A percentile compares a stretch with the other conserved stretches of the same genome.
phyloP scores from a whole-genome alignment of 2,329 filamentous ascomycete species.

The Akanthomyces uredinophilus region DNA sequence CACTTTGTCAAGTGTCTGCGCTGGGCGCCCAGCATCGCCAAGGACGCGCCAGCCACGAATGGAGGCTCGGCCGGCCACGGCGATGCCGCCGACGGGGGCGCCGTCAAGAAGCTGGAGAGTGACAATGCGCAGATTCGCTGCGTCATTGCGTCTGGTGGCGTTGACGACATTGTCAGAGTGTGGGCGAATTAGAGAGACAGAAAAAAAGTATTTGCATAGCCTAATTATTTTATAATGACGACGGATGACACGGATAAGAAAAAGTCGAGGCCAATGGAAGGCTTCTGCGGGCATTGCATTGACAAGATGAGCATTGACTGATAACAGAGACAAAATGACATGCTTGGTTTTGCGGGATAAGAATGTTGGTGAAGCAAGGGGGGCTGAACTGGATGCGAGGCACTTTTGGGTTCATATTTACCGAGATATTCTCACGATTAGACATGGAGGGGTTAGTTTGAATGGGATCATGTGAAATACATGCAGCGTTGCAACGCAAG shows the following conservation, averaged over 20 bases:
- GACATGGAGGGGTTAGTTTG: slow-evolving; percentile 10
- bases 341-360: not conserved
- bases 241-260: not conserved
- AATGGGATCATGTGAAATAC: slow-evolving; percentile 4
- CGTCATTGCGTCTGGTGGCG: slow-evolving; percentile 78
- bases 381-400: not conserved
- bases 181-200: slow-evolving; percentile 53
- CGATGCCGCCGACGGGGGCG: slow-evolving; percentile 32
- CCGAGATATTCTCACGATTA: slow-evolving; percentile 13
- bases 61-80: slow-evolving; percentile 7
- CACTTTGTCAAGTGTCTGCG: slow-evolving; percentile 83
- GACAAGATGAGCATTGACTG: not conserved
- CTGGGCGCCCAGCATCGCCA: slow-evolving; percentile 76
- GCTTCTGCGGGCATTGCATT: not conserved
- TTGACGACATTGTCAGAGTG: slow-evolving; percentile 72
- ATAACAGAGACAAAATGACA: not conserved
- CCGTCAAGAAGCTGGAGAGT: slow-evolving; percentile 43
- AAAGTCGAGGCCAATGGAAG: not conserved
- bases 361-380: not conserved
- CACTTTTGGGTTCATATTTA: slow-evolving; percentile 14
- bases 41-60: slow-evolving; percentile 44
- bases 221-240: slow-evolving; percentile 3
- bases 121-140: slow-evolving; percentile 65
- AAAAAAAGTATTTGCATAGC: slow-evolving; percentile 3
- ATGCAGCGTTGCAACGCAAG: not conserved